phyloP scores from a whole-genome alignment of 805 yeast species.

The Debaryomyces maramus region DNA sequence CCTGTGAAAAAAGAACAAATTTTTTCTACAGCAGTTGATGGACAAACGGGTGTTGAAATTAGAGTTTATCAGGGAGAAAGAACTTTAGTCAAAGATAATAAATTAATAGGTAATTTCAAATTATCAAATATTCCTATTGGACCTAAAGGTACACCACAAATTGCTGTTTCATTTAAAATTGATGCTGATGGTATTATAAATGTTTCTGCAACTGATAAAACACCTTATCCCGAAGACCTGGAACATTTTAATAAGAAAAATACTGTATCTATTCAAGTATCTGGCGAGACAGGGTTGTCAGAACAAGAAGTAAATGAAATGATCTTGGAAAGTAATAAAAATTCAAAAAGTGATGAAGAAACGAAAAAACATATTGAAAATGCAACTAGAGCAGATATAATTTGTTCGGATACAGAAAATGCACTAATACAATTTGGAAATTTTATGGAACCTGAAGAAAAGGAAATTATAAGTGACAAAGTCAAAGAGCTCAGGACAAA shows the following conservation, averaged over 20 bases:
- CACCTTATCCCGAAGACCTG: slow-evolving; percentile 37
- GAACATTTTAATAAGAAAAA: slow-evolving; percentile 46
- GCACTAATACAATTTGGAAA: slow-evolving; percentile 72
- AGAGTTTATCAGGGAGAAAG: slow-evolving; percentile 83
- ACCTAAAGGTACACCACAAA: slow-evolving; percentile 80
- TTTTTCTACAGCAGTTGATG: slow-evolving; percentile 81
- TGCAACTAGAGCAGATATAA: slow-evolving; percentile 75
- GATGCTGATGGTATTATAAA: slow-evolving; percentile 77
- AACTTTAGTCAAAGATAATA: slow-evolving; percentile 74
- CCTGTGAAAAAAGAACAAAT: slow-evolving; percentile 74
- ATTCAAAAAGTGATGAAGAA: slow-evolving; percentile 59
- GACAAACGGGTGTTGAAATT: slow-evolving; percentile 80
- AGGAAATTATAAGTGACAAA: slow-evolving; percentile 20
- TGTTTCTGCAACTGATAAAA: slow-evolving; percentile 58
- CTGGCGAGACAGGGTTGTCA: slow-evolving; percentile 67
- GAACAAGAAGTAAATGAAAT: slow-evolving; percentile 66
- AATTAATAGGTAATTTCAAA: slow-evolving; percentile 72
- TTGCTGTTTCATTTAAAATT: slow-evolving; percentile 72
- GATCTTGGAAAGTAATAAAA: slow-evolving; percentile 64
- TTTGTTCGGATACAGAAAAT: slow-evolving; percentile 84
- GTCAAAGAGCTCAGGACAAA: slow-evolving; percentile 24
- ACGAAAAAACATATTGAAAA: slow-evolving; percentile 64
- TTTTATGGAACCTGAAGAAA: slow-evolving; percentile 51
- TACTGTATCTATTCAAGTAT: slow-evolving; percentile 61
- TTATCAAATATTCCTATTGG: slow-evolving; percentile 71